These are phyloP conservation scores for Gossypioides kirkii DNA, from an alignment of 345 rosid species.

Conservation along the genomic window DNA sequence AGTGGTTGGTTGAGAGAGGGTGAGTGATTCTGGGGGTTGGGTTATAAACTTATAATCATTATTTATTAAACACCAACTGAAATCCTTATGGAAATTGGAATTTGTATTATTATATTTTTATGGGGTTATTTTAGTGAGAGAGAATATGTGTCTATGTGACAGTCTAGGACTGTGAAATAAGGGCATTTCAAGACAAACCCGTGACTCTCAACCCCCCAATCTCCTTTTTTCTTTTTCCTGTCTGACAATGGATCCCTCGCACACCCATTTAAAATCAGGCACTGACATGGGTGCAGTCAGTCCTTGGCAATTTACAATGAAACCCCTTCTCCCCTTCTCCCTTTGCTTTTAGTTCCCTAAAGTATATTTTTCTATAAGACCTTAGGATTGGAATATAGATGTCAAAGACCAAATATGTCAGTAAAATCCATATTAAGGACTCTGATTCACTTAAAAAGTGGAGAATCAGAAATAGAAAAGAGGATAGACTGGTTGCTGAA, in stretches of 20 bases:
- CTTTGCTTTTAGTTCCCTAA: not conserved
- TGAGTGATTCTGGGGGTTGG: not conserved
- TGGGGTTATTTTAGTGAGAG: constrained; percentile 36
- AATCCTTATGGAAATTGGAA: not conserved
- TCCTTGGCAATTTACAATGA: constrained; percentile 24
- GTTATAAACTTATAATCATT: too few species aligned
- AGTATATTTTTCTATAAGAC: too few species aligned
- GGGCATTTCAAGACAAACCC: constrained; percentile 95
- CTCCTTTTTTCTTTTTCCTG: constrained; percentile 9
- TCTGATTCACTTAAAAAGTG: too few species aligned
- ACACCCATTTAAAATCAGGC: constrained; percentile 50
- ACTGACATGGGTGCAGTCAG: constrained; percentile 15
- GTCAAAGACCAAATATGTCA: too few species aligned
- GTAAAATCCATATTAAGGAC: too few species aligned
- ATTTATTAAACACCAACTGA: too few species aligned
- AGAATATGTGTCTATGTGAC: constrained; percentile 84
- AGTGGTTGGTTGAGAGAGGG: not conserved
- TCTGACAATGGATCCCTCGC: constrained; percentile 65
- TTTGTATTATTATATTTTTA: not conserved
- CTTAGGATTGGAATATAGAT: too few species aligned
- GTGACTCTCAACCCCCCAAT: constrained; percentile 39
- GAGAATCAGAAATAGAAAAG: too few species aligned
- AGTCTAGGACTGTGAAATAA: constrained; percentile 39
- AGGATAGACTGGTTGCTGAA: too few species aligned
- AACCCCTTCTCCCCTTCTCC: constrained; percentile 13